These are phyloP conservation scores for Begonia loranthoides DNA, from an alignment of 306 rosid species.

Conservation along the genomic window DNA sequence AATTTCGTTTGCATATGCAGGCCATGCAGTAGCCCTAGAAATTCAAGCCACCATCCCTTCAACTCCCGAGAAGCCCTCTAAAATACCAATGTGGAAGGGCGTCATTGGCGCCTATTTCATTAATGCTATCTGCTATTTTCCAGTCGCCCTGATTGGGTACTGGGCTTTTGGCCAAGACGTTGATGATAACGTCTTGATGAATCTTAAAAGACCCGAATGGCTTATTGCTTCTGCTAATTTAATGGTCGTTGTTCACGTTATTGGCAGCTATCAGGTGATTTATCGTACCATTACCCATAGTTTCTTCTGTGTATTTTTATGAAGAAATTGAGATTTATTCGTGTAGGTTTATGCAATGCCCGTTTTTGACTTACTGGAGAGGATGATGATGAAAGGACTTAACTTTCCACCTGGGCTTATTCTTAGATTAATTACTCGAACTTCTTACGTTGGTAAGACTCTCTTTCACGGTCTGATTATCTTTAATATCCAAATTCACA, in stretches of 20 bases:
- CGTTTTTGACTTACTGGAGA: slow-evolving; percentile 66
- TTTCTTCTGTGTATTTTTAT: no score
- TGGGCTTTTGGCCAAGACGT: slow-evolving; percentile 91
- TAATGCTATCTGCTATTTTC: slow-evolving; percentile 84
- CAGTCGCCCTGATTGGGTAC: slow-evolving; percentile 73
- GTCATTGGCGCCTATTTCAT: slow-evolving; percentile 64
- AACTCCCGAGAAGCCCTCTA: slow-evolving; percentile 74
- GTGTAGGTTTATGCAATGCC: slow-evolving; percentile 87
- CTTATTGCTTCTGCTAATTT: slow-evolving; percentile 86
- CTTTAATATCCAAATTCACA: no score
- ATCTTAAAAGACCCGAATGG: slow-evolving; percentile 63
- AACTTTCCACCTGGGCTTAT: slow-evolving; percentile 53
- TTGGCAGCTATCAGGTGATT: slow-evolving; percentile 88
- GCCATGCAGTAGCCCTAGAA: slow-evolving; percentile 85
- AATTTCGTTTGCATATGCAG: slow-evolving; percentile 86
- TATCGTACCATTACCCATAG: no score
- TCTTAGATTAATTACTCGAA: slow-evolving; percentile 64
- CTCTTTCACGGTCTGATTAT: not conserved
- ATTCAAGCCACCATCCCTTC: slow-evolving; percentile 97
- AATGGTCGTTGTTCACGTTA: slow-evolving; percentile 80
- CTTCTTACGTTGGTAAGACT: slow-evolving; percentile 52
- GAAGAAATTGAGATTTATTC: not conserved
- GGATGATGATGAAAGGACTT: slow-evolving; percentile 33
- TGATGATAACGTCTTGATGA: slow-evolving; percentile 54
- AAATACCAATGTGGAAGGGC: slow-evolving; percentile 81